Evolutionary conservation across 345 rosid species (phyloP).

Genomic region (Gossypium raimondii): DNA sequence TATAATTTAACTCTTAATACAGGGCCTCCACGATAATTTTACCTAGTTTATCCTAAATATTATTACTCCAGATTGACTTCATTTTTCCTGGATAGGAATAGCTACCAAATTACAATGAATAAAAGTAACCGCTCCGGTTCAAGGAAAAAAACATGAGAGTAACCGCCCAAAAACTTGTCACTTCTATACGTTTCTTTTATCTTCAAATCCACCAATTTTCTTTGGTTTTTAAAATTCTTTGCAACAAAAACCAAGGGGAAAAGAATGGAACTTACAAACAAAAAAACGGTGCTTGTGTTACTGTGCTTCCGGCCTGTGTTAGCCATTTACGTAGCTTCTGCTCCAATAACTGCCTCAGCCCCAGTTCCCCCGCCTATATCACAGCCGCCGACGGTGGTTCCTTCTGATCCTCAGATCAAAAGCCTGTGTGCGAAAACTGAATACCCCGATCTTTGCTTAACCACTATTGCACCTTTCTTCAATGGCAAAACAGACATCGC

Average conservation of each 20-base stretch:
- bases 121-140: too few relatives aligned
- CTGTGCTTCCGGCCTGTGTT: conserved; percentile 6
- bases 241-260: not conserved
- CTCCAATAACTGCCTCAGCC: not conserved
- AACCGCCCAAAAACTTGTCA: not conserved
- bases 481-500: conserved; percentile 18
- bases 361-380: not conserved
- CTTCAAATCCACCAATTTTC: not conserved
- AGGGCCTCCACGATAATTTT: too few relatives aligned
- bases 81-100: too few relatives aligned
- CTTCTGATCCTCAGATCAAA: conserved; percentile 6
- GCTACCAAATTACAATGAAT: too few relatives aligned
- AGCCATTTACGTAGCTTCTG: conserved; percentile 12
- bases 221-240: not conserved
- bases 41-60: too few relatives aligned
- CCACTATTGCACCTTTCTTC: conserved; percentile 21
- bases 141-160: not conserved
- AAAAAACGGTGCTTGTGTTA: conserved; percentile 10
- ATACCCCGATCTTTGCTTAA: conserved; percentile 27
- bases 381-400: not conserved
- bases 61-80: too few relatives aligned
- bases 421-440: conserved; percentile 26
- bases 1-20: too few relatives aligned
- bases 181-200: not conserved
- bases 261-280: not conserved